Base-by-base conservation (phyloP, 2,329 filamentous ascomycete species). In the Fusarium albosuccineum region DNA sequence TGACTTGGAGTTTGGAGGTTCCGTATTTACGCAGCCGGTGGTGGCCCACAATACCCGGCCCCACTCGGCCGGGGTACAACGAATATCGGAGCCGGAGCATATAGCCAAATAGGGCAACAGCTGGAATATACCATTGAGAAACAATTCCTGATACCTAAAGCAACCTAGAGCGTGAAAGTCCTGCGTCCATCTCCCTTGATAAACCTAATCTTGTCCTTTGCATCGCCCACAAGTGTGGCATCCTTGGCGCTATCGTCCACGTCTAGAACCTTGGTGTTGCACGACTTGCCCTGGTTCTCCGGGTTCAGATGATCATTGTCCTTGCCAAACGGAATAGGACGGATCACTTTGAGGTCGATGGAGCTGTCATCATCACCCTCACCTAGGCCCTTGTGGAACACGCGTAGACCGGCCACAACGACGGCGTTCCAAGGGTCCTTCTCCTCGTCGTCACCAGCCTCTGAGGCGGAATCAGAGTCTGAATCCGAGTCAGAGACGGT, bases 391-490 rank as follows among this genome's bases (percentile, higher is more conserved):
- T 85, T 86, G 73, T 85, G 83, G 73, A 89, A 90, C 2, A 91
- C 83, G n/a, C 87, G 82, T 46, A 91, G 76, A 0, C 88, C 87
- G 2, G 90, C 82, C 9, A 89, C 84, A 4, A 81, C 85, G n/a
- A 89, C 83, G 5, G 88, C 88, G 71, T 90, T 90, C 88, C 88
- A 91, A 0, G 87, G 85, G 40, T 87, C 83, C 26, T 81, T 79
- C 64, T 86, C 83, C 49, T 84, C 85, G 57, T 88, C 86, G 65
- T 87, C 85, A 9, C 81, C 81, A 7, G 84, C 82, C n/a, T 83
- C 82, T 1, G 76, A 73, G 13, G 71, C 70, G 2, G 30, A 30
- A 57, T 59, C 37, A 58, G 64, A 29, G 16, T 49, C 26, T 9
- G 46, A n/a, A 30, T 49, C 46, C 22, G 46, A 49, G 17, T 49